Evolutionary conservation across 2,329 filamentous ascomycete genomes (phyloP), one percentile per base, ranked within the genome.

Genomic region (Talaromyces sp.): DNA sequence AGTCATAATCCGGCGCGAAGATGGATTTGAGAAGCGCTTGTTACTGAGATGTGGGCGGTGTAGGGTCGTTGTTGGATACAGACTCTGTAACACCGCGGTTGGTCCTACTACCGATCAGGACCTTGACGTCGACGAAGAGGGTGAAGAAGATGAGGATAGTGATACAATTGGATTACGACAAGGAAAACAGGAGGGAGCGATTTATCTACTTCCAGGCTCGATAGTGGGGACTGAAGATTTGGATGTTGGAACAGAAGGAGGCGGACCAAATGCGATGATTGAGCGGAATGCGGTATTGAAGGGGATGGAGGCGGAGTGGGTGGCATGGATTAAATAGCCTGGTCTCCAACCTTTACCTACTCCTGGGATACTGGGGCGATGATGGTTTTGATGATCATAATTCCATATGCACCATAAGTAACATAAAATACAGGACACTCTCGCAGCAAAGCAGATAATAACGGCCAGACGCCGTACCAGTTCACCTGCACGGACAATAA

Each of bases 1-100:
- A 6, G 80, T 82, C 11, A 76, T 89, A 0, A 78, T 89, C 7
- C 78, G 83, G 1, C 79, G 84, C 11, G 82, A 84, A 67, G 85
- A 89, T 66, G 89, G 89, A 5, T 90, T 90, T 67, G 89, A 91
- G 78, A 90, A 89, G 79, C 77, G 89, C 19, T 79, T 84, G 64
- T 69, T 86, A 4, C 79, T 85, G 68, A 79, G 84, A 24, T 91
- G 89, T 75, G 82, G 80, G 13, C 77, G 88, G 64, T 91, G 89
- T 78, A 79, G 81, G 37, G 73, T 89, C 33, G 81, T 85, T 0
- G 79, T 90, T 52, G 89, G 86, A 33, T 91, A 91, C 78, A 81
- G 85, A 71, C 75, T 90, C 11, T 43, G 2, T 49, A 85, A 87
- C 70, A 6, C 35, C 13, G 9, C 52, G 1, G 24, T 3, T 39